Evolutionary conservation across 1,139 yeast genomes (phyloP).

Genomic region (Saccharomyces uvarum): DNA sequence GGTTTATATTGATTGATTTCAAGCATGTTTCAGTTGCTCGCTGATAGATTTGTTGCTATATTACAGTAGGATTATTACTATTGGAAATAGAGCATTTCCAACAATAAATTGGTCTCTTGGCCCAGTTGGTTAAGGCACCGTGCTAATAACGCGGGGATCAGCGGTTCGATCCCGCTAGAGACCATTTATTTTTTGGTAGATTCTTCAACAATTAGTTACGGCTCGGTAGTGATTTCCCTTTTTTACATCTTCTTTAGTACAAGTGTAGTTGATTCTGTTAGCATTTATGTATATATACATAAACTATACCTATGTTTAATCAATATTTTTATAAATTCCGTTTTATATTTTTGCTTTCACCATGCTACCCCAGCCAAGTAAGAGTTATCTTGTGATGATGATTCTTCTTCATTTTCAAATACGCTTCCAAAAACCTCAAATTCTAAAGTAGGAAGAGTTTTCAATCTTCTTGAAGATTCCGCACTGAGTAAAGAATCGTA

Average conservation of each 20-base stretch:
- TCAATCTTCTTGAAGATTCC: conserved; percentile 63
- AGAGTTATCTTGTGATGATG: conserved; percentile 1
- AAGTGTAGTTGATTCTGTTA: neutral
- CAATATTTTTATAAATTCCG: neutral
- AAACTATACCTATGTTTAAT: neutral
- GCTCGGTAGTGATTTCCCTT: no score
- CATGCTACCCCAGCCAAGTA: conserved; percentile 23
- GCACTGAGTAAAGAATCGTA: conserved; percentile 67
- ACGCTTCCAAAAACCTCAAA: conserved; percentile 41
- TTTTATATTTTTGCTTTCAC: conserved; percentile 10
- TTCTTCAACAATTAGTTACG: no score
- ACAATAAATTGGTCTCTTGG: conserved; percentile 7
- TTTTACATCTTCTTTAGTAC: neutral
- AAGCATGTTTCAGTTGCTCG: no score
- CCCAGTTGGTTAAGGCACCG: conserved; percentile 11
- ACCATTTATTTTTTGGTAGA: conserved; percentile 3
- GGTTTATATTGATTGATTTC: no score
- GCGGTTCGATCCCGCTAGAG: conserved; percentile 11
- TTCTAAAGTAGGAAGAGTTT: conserved; percentile 70
- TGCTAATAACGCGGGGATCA: conserved; percentile 10
- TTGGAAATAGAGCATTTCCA: neutral
- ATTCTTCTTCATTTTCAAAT: conserved; percentile 7
- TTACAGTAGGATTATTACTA: no score
- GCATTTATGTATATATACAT: neutral
- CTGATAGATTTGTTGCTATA: no score